Percentiles rank a stretch among this genome's conserved stretches.
Conservation (phyloP, 352 stramenopile species). For the Globisporangium solare region DNA sequence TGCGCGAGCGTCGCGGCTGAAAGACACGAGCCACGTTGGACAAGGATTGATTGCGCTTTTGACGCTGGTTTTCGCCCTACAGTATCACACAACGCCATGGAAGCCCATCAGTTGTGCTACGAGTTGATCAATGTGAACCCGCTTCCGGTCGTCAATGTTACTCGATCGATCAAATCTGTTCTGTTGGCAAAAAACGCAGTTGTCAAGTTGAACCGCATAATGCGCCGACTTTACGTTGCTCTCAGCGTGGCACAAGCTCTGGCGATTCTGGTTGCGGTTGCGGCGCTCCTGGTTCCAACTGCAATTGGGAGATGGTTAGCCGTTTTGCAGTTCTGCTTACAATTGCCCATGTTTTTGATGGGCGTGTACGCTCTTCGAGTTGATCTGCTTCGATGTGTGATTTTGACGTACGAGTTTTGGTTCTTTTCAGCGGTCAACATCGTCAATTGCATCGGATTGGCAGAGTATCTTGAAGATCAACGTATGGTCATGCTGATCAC, state of each 20-base stretch:
- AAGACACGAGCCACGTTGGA: too few relatives aligned
- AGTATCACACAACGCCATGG: too few relatives aligned
- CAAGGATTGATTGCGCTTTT: too few relatives aligned
- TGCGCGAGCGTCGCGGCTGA: background rate
- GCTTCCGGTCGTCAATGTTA: conserved; percentile 1
- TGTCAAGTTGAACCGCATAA: background rate
- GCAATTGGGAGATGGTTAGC: conserved; percentile 6
- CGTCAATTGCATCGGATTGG: conserved; percentile 6
- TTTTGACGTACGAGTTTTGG: conserved; percentile 35
- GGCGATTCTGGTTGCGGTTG: background rate
- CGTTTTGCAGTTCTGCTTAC: background rate
- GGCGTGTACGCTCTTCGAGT: background rate
- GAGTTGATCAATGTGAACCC: conserved; percentile 5
- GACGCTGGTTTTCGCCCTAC: background rate
- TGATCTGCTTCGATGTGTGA: conserved; percentile 23
- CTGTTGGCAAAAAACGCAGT: conserved; percentile 1
- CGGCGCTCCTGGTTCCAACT: background rate
- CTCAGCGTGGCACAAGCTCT: too few relatives aligned
- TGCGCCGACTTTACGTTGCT: background rate
- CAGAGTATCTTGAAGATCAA: conserved; percentile 2
- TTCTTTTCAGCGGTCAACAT: conserved; percentile 23
- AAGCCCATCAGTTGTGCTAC: background rate
- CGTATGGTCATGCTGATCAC: background rate
- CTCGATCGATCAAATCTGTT: conserved; percentile 4
- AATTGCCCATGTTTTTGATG: too few relatives aligned